Evolutionary conservation across 2,329 filamentous ascomycete genomes (phyloP), one percentile per base, ranked within the genome.

Genomic region (Byssoonygena ceratinophila): DNA sequence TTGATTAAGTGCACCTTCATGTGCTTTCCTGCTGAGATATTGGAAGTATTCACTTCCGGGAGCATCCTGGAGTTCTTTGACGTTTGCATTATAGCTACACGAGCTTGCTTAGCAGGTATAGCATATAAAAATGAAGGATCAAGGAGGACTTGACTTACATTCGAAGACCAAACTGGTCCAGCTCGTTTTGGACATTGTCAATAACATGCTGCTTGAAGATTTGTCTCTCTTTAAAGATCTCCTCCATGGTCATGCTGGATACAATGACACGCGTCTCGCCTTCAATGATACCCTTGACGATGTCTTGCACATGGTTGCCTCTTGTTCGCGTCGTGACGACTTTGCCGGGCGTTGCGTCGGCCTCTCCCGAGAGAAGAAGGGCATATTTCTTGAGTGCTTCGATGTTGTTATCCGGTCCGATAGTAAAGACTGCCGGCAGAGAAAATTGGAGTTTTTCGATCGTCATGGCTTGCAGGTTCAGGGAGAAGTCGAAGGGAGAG

Each of bases 221-320:
- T 59, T 86, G 82, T 31, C 85, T 76, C 68, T 87, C 83, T 55
- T 82, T 84, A 68, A 90, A 90, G 54, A 94, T 85, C 68, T 92
- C 87, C 65, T 91, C 87, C 85, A 92, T 91, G n/a, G 86, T 90
- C 85, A 94, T 91, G 60, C 81, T 83, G 0, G 83, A 87, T 39
- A 94, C 85, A 50, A 94, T 81, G 4, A 87, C 84, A 54, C 88
- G 79, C 0, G 85, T 90, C 68, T 94, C 88, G 56, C 88, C 88
- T 67, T 94, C 87, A 60, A 94, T 92, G 66, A 94, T 89, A 55
- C 87, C 87, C 68, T 88, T 91, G 68, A 94, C 84, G 56, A 94
- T 94, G 59, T 85, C 85, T 63, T 85, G 84, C 14, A 92, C 82
- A 69, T 91, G 85, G 51, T 78, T 74, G 58, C 68, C 71, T 14